Evolutionary conservation across 352 stramenopile species (phyloP).

Genomic region (Phytophthora sp.): DNA sequence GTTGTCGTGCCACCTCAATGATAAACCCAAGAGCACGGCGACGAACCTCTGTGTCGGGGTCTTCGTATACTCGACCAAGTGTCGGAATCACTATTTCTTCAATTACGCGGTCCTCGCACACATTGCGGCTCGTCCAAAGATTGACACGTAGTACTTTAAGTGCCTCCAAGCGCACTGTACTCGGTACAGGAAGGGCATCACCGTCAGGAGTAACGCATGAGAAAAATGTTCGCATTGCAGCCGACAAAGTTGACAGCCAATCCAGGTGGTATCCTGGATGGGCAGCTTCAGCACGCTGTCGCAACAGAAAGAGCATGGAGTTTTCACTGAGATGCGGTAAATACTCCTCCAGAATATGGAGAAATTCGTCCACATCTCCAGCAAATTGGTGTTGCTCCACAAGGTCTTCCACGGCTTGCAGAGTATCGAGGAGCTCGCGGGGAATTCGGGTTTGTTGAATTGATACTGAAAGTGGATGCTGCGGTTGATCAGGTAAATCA

Average conservation of each 20-base stretch:
- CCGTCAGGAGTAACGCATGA: slow-evolving; percentile 39
- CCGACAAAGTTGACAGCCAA: slow-evolving; percentile 67
- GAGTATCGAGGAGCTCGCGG: slow-evolving; percentile 77
- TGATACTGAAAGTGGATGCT: slow-evolving; percentile 45
- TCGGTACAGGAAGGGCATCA: slow-evolving; percentile 40
- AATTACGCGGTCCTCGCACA: slow-evolving; percentile 86
- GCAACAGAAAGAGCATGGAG: slow-evolving; percentile 67
- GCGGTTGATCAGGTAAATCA: slow-evolving; percentile 26
- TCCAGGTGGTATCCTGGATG: slow-evolving; percentile 73
- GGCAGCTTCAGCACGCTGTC: slow-evolving; percentile 59
- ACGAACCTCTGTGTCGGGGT: slow-evolving; percentile 65
- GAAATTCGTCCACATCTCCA: slow-evolving; percentile 78
- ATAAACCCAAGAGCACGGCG: slow-evolving; percentile 65
- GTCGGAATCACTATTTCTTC: slow-evolving; percentile 84
- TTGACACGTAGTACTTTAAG: slow-evolving; percentile 77
- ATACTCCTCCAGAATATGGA: slow-evolving; percentile 76
- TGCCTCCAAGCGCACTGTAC: slow-evolving; percentile 65
- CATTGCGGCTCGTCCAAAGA: slow-evolving; percentile 74
- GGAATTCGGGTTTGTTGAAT: slow-evolving; percentile 81
- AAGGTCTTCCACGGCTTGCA: slow-evolving; percentile 78
- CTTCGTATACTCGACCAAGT: slow-evolving; percentile 73
- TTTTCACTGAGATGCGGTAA: slow-evolving; percentile 64
- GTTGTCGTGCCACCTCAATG: slow-evolving; percentile 66
- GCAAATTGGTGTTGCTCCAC: slow-evolving; percentile 63
- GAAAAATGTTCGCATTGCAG: slow-evolving; percentile 73